Evolutionary conservation across 208 protist species (phyloP).

Genomic region (Jaenimonas drosophilae): DNA sequence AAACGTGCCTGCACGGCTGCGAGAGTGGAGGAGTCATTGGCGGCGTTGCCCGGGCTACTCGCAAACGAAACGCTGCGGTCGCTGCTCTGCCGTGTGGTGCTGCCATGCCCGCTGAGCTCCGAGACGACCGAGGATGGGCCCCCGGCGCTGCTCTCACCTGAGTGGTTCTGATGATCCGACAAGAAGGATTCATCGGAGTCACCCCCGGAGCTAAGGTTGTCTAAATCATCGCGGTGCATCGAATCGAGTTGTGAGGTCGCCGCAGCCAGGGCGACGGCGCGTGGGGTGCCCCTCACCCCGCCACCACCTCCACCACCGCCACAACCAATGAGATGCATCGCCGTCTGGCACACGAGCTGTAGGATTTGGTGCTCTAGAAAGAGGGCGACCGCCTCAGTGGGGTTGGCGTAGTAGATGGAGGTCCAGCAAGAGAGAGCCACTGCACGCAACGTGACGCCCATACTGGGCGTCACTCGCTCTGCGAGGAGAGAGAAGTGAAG

Average conservation of each 20-base stretch:
- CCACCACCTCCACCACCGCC: neutral
- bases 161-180: neutral
- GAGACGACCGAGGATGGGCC: no score
- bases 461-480: no score
- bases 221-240: neutral
- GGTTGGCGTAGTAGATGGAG: conserved; percentile 9
- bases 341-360: conserved; percentile 6
- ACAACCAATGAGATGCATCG: neutral
- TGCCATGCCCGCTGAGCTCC: no score
- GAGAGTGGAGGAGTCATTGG: conserved; percentile 1
- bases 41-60: conserved; percentile 3
- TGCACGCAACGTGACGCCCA: conserved; percentile 6
- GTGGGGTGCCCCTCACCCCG: neutral
- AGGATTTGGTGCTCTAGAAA: conserved; percentile 14
- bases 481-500: neutral
- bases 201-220: no score
- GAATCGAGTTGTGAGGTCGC: neutral
- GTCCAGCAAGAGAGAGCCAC: conserved; percentile 9
- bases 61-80: no score
- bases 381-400: conserved; percentile 3
- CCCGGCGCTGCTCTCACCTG: neutral
- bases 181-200: neutral
- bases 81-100: no score
- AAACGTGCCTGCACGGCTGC: conserved; percentile 8
- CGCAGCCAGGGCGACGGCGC: neutral